Evolutionary conservation across 2,329 filamentous ascomycete genomes (phyloP), one percentile per base, ranked within the genome.

Genomic region (Pseudopyricularia javanii): DNA sequence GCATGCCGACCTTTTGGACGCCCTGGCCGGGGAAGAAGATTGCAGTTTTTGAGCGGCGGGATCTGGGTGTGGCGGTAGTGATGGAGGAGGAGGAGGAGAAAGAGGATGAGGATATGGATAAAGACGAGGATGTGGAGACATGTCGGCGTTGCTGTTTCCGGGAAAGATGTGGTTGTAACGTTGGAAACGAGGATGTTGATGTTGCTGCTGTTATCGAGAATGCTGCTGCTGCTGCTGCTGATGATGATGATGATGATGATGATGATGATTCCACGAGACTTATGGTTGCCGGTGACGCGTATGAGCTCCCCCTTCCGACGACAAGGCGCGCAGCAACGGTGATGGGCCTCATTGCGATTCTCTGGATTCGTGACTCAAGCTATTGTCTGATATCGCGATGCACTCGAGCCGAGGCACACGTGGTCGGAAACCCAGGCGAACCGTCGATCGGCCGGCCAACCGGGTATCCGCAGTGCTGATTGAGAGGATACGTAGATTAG

Each of bases 1-100:
- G 75, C 89, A 95, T 95, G 68, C 88, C 88, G 51, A 94, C 86
- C 63, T 87, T 84, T 66, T 95, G 89, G 17, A 94, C 89, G 59
- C 89, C 89, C 70, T 95, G 89, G 61, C 88, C 88, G 56, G 78
- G 78, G 56, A 82, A 82, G 71, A 82, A 81, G 52, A 82, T 73
- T 55, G 78, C 78, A 53, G 78, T 82, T 61, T 63, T 66, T n/a
- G 66, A 65, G 54, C 66, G 59, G 17, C 20, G 22, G 15, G 49
- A 8, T 50, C 15, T 35, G 6, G 14, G 9, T 6, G 26, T 17
- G 28, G 47, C 7, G 15, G 47, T 33, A 9, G 24, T 17, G 7
- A 2, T 20, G 3, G 26, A 4, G 22, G 15, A 11, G 14, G 28
- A 11, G 9, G 14, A n/a, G 4, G 49, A 26, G 3, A 12, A 12